Conservation (phyloP, 257 asterid species). For the Linaria vulgaris region DNA sequence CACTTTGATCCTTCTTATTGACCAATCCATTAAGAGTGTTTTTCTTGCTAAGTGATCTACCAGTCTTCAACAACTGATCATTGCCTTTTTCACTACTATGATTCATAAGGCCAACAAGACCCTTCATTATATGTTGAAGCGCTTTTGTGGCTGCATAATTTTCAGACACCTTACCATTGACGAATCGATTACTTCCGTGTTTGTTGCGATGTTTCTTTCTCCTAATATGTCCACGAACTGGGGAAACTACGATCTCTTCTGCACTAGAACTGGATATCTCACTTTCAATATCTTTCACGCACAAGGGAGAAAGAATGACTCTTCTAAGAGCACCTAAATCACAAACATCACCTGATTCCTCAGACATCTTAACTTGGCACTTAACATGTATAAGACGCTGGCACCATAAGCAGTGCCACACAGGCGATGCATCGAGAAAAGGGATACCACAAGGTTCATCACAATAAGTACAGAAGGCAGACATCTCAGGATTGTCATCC, state of each 20-base stretch:
- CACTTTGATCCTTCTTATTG: conserved; percentile 39
- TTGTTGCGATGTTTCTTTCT: conserved; percentile 59
- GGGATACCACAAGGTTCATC: conserved; percentile 87
- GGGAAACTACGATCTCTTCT: conserved; percentile 47
- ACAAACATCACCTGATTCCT: conserved; percentile 69
- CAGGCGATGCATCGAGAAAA: conserved; percentile 78
- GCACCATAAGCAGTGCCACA: conserved; percentile 92
- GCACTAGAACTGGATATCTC: conserved; percentile 47
- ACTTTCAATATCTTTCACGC: conserved; percentile 60
- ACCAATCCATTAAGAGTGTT: conserved; percentile 32
- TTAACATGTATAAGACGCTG: conserved; percentile 76
- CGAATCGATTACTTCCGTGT: conserved; percentile 45
- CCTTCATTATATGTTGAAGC: conserved; percentile 49
- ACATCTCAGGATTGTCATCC: conserved; percentile 81
- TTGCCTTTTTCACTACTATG: conserved; percentile 39
- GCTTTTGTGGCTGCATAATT: conserved; percentile 42
- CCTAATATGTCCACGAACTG: conserved; percentile 55
- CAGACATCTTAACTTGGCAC: conserved; percentile 82
- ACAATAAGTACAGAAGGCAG: conserved; percentile 73
- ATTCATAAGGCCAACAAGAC: conserved; percentile 44
- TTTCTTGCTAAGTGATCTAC: conserved; percentile 40
- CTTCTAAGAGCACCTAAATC: conserved; percentile 79
- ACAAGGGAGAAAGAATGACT: conserved; percentile 77
- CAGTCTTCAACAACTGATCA: conserved; percentile 30
- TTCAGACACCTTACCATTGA: conserved; percentile 47